phyloP scores from a whole-genome alignment of 2,329 filamentous ascomycete species.

The Juglanconis juglandina region DNA sequence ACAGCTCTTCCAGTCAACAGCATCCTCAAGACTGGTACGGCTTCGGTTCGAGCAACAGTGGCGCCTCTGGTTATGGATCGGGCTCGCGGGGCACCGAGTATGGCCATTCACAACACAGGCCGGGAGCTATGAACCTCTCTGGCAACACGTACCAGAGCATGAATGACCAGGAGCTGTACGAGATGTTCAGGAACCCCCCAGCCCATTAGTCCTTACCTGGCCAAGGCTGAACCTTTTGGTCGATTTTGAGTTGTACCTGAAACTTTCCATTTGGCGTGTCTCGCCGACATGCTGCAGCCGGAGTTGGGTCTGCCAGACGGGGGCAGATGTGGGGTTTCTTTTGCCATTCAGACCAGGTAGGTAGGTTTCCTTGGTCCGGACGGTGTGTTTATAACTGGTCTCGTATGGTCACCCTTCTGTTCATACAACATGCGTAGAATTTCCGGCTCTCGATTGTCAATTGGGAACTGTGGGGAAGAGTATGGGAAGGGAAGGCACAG shows the following conservation, averaged over 20 bases:
- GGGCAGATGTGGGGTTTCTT: too few species aligned
- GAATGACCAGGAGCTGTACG: constrained; percentile 25
- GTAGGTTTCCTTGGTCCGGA: too few species aligned
- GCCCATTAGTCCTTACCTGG: constrained; percentile 1
- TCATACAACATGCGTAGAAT: too few species aligned
- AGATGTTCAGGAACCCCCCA: constrained; percentile 20
- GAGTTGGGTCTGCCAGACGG: background rate
- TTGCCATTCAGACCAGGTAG: too few species aligned
- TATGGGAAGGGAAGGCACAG: too few species aligned
- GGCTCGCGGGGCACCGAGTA: constrained; percentile 11
- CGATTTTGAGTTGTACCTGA: background rate
- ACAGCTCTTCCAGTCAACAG: constrained; percentile 27
- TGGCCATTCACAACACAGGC: constrained; percentile 19
- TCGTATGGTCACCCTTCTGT: too few species aligned
- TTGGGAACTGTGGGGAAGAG: too few species aligned
- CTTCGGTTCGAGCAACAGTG: constrained; percentile 25
- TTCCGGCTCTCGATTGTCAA: too few species aligned
- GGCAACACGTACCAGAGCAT: constrained; percentile 25
- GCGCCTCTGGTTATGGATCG: constrained; percentile 21
- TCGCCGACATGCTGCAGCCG: background rate
- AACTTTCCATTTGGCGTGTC: too few species aligned
- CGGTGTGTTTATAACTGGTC: too few species aligned
- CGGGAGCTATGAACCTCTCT: constrained; percentile 24
- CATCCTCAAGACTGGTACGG: constrained; percentile 34
- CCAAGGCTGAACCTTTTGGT: background rate